Evolutionary conservation across 2,329 filamentous ascomycete genomes (phyloP).

Genomic region (Ceratocystiopsis minuta): DNA sequence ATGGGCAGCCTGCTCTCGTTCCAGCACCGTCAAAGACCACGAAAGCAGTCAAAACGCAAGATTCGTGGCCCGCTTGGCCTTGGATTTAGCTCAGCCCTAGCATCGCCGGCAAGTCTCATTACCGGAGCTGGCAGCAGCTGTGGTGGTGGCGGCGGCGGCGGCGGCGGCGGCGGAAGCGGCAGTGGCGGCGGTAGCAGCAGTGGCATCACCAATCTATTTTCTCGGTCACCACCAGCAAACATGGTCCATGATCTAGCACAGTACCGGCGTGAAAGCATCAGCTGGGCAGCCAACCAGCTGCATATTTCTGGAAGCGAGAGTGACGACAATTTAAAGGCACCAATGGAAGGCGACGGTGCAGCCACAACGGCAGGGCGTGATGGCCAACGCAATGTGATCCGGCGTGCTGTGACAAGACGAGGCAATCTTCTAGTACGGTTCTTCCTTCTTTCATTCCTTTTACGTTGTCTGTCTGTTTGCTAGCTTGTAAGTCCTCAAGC

Average conservation of each 20-base stretch:
- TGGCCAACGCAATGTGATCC: constrained; percentile 56
- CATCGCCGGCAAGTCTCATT: not conserved
- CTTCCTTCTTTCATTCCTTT: not conserved
- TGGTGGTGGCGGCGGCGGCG: not conserved
- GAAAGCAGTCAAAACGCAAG: constrained; percentile 44
- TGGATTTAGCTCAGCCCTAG: constrained; percentile 25
- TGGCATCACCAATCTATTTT: not conserved
- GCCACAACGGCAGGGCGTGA: no score
- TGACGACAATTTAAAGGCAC: constrained; percentile 42
- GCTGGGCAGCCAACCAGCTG: constrained; percentile 74
- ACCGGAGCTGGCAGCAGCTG: not conserved
- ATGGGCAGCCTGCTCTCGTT: constrained; percentile 69
- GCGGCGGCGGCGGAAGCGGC: not conserved
- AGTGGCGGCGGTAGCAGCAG: not conserved
- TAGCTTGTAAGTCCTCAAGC: not conserved
- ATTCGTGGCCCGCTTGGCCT: constrained; percentile 28
- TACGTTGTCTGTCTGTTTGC: not conserved
- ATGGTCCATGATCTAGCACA: constrained; percentile 16
- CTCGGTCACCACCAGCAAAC: constrained; percentile 14
- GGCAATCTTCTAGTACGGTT: constrained; percentile 66
- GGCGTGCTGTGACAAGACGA: constrained; percentile 65
- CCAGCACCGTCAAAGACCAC: constrained; percentile 54
- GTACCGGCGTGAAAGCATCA: constrained; percentile 64
- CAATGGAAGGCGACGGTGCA: constrained; percentile 20
- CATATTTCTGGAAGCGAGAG: constrained; percentile 70